Percentiles rank a stretch among this genome's conserved stretches.
These are phyloP conservation scores for Cryptococcus neoformans DNA, from an alignment of 1,284 basidiomycete genomes.

Conservation along the genomic window DNA sequence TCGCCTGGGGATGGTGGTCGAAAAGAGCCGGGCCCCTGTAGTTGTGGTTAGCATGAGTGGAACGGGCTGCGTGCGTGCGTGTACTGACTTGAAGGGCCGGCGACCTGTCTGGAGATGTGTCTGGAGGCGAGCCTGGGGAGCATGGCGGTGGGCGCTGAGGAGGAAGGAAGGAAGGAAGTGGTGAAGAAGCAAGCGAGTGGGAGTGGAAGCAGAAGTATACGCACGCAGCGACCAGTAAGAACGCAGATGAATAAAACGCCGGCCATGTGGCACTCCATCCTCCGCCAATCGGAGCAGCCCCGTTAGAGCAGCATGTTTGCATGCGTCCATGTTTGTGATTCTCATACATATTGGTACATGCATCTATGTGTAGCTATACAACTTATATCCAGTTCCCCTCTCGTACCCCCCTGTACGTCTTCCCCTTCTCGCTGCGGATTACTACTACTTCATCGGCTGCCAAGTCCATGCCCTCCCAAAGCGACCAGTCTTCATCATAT, in stretches of 20 bases:
- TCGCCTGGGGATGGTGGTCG: conserved; percentile 51
- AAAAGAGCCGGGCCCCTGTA: conserved; percentile 39
- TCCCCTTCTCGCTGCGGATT: background rate
- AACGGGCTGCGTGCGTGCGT: background rate
- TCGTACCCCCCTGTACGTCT: conserved; percentile 18
- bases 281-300: background rate
- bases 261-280: background rate
- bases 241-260: background rate
- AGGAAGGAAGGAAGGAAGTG: background rate
- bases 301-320: background rate
- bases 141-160: conserved; percentile 12
- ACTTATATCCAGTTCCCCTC: conserved; percentile 30
- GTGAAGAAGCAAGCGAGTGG: background rate
- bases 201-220: background rate
- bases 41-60: background rate
- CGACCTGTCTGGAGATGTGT: conserved; percentile 21
- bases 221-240: background rate
- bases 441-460: conserved; percentile 9
- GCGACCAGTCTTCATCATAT: conserved; percentile 6
- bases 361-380: background rate
- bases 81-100: conserved; percentile 19
- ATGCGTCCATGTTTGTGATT: too few species aligned
- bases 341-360: background rate
- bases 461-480: conserved; percentile 12
- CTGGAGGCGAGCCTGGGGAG: conserved; percentile 29